Evolutionary conservation across 805 yeast species (phyloP), one percentile per base, ranked within the genome.

Genomic region (Nakazawaea laoshanensis): DNA sequence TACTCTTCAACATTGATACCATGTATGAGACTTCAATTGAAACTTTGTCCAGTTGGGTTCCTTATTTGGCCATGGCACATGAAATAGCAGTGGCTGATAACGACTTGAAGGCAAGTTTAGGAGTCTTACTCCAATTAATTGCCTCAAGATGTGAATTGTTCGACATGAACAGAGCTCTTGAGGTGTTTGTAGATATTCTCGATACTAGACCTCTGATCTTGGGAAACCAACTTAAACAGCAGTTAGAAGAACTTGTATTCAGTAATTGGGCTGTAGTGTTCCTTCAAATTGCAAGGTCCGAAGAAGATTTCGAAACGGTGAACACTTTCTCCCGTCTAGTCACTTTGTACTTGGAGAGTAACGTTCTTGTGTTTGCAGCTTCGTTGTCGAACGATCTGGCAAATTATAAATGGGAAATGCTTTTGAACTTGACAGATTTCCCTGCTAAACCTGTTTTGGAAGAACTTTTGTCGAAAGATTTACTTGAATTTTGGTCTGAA

Each of bases 401-500:
- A 20, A 55, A 61, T 26, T 53, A 53, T 11, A 64, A 71, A 32
- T 53, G 80, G 11, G 58, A 66, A 13, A 61, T 71, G 17, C 50
- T 80, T 13, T 39, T 77, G 12, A 61, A 61, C 33, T 47, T 82
- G 32, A 72, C 87, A 0, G 63, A 67, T 37, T 65, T 67, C 32
- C 75, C 77, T 2, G 72, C 78, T 3, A 40, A 52, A 5, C 80
- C 92, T 0, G 61, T 76, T 3, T 43, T 60, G 1, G 81, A 80
- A 24, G 94, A 82, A 49, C 50, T 53, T 11, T 58, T 77, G 6
- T 70, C 78, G 0, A 61, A 55, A 26, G 68, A 64, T 36, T 64
- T 81, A 46, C 60, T 77, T 7, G 70, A 72, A 21, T 78, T 82
- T 46, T 83, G 94, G 94, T 64, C 69, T 30, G 77, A 75, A 34